A percentile compares a stretch with the other conserved stretches of the same genome.
These are phyloP conservation scores for Hygrophoropsis aurantiaca DNA, from an alignment of 768 basidiomycete genomes.

Conservation along the genomic window DNA sequence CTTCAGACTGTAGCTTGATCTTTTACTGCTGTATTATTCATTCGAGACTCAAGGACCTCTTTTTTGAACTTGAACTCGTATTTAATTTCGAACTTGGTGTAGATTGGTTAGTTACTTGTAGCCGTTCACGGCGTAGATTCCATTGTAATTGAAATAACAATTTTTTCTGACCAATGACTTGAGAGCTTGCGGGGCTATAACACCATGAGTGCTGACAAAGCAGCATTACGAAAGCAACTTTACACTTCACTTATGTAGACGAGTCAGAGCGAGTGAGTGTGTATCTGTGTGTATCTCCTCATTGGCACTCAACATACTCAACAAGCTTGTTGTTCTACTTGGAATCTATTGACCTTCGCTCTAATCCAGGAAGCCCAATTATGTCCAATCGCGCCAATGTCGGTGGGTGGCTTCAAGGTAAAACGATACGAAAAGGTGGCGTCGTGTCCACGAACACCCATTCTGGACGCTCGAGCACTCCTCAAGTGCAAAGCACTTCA, in stretches of 20 bases:
- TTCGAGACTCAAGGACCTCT: slow-evolving; percentile 5
- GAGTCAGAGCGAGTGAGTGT: no score
- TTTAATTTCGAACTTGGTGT: slow-evolving; percentile 8
- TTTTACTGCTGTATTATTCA: slow-evolving; percentile 28
- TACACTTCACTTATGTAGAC: no score
- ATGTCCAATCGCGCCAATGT: slow-evolving; percentile 33
- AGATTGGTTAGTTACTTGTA: slow-evolving; percentile 8
- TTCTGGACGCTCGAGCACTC: slow-evolving; percentile 62
- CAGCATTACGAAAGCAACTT: no score
- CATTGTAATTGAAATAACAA: slow-evolving; percentile 10
- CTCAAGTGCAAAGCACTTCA: slow-evolving; percentile 70
- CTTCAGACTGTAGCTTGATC: slow-evolving; percentile 26
- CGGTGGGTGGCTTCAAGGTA: slow-evolving; percentile 66
- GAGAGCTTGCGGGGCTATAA: no score
- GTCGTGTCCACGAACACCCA: slow-evolving; percentile 38
- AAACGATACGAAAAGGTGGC: slow-evolving; percentile 70
- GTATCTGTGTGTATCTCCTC: no score
- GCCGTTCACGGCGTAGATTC: background rate
- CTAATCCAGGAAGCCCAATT: background rate
- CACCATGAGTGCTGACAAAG: no score
- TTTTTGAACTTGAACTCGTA: slow-evolving; percentile 4
- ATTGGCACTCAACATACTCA: no score
- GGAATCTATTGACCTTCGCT: no score
- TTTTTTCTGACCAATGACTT: background rate
- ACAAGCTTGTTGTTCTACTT: no score